phyloP scores from a whole-genome alignment of 805 yeast species.

The Metschnikowia noctiluminum region DNA sequence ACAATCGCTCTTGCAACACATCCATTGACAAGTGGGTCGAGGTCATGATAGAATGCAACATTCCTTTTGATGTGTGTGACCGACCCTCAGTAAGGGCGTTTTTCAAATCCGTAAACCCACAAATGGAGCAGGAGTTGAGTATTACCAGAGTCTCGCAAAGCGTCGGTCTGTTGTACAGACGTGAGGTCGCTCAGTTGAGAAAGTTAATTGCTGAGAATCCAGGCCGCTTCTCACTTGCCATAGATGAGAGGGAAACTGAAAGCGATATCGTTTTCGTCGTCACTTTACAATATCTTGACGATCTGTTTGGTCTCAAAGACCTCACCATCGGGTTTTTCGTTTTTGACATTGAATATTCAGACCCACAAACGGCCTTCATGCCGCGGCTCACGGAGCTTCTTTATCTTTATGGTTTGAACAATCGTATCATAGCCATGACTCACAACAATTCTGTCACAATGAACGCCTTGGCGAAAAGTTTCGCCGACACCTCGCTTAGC shows the following conservation, averaged over 20 bases:
- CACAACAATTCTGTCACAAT: not conserved
- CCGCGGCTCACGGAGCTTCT: not conserved
- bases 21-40: not conserved
- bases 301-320: not conserved
- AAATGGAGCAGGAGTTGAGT: not conserved
- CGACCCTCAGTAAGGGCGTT: not conserved
- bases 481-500: not conserved
- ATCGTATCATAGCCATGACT: constrained; percentile 1
- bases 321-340: not conserved
- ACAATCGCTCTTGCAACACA: not conserved
- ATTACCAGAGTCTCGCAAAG: too few relatives aligned
- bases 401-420: not conserved
- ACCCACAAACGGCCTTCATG: not conserved
- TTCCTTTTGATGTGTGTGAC: not conserved
- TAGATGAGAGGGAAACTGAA: not conserved
- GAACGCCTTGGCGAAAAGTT: not conserved
- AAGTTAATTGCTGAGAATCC: not conserved
- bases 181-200: not conserved
- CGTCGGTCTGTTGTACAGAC: not conserved
- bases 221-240: not conserved
- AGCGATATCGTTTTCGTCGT: not conserved
- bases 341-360: not conserved
- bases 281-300: not conserved
- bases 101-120: not conserved
- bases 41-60: not conserved